phyloP scores from a whole-genome alignment of 2,329 filamentous ascomycete species.

The Dendrostoma leiphaemia region DNA sequence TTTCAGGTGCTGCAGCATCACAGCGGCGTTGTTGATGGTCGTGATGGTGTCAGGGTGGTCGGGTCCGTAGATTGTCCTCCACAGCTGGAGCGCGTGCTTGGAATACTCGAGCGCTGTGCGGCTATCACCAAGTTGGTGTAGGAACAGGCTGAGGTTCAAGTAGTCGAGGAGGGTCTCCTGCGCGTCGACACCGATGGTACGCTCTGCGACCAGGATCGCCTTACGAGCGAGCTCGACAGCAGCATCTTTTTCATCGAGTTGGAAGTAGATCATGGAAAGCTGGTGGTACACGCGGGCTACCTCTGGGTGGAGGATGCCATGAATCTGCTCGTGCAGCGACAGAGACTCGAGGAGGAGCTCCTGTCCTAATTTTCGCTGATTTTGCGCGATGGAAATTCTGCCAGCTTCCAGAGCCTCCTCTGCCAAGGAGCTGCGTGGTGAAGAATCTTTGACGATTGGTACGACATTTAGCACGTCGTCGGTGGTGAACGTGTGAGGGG shows the following conservation, averaged over 20 bases:
- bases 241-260: conserved; percentile 95
- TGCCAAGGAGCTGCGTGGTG: conserved; percentile 83
- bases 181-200: conserved; percentile 90
- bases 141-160: conserved; percentile 90
- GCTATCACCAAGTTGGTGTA: conserved; percentile 90
- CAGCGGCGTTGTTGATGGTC: conserved; percentile 96
- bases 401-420: conserved; percentile 96
- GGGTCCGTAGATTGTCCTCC: conserved; percentile 94
- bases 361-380: conserved; percentile 92
- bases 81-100: conserved; percentile 88
- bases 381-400: conserved; percentile 91
- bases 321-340: conserved; percentile 96
- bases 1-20: conserved; percentile 97
- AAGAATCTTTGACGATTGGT: conserved; percentile 92
- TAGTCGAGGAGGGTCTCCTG: conserved; percentile 93
- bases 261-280: conserved; percentile 92
- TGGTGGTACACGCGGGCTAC: conserved; percentile 94
- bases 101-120: conserved; percentile 83
- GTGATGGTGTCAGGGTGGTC: conserved; percentile 97
- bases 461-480: conserved; percentile 91
- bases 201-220: conserved; percentile 92
- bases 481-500: conserved; percentile 64
- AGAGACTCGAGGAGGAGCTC: conserved; percentile 94
- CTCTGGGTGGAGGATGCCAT: conserved; percentile 94
- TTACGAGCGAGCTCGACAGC: conserved; percentile 95